Conservation (phyloP, 1,284 basidiomycete genomes). For the Somion occarium region DNA sequence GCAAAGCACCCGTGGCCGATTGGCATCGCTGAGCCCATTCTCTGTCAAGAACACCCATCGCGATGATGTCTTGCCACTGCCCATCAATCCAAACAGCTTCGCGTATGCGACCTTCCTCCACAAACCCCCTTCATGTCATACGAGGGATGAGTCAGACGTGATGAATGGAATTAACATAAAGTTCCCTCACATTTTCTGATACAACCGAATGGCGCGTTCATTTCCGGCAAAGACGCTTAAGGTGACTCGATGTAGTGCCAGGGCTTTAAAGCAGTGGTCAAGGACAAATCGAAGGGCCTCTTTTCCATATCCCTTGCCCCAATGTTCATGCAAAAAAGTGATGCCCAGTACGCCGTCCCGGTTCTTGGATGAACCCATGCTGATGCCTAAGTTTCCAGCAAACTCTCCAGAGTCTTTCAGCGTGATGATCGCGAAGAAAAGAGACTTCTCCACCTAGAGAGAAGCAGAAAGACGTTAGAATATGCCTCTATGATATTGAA, state of each 20-base stretch:
- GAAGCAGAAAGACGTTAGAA: not conserved
- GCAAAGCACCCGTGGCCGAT: no score
- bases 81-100: slow-evolving; percentile 10
- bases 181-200: slow-evolving; percentile 15
- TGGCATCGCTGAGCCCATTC: no score
- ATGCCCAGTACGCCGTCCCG: slow-evolving; percentile 14
- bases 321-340: slow-evolving; percentile 7
- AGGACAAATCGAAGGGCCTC: slow-evolving; percentile 14
- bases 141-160: no score
- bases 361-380: slow-evolving; percentile 7
- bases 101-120: slow-evolving; percentile 7
- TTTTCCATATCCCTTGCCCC: slow-evolving; percentile 17
- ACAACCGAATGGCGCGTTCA: slow-evolving; percentile 13
- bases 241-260: slow-evolving; percentile 13
- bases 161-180: no score
- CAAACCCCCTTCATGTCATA: no score
- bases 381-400: slow-evolving; percentile 8
- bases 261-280: slow-evolving; percentile 11
- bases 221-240: slow-evolving; percentile 13
- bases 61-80: slow-evolving; percentile 6
- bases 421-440: slow-evolving; percentile 9
- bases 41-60: slow-evolving; percentile 8
- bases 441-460: slow-evolving; percentile 1
- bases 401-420: slow-evolving; percentile 11
- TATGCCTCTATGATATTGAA: not conserved